Percentiles rank a stretch among this genome's conserved stretches.
These are phyloP conservation scores for Magnusiomyces magnusii DNA, from an alignment of 1,139 yeast genomes.

Conservation along the genomic window DNA sequence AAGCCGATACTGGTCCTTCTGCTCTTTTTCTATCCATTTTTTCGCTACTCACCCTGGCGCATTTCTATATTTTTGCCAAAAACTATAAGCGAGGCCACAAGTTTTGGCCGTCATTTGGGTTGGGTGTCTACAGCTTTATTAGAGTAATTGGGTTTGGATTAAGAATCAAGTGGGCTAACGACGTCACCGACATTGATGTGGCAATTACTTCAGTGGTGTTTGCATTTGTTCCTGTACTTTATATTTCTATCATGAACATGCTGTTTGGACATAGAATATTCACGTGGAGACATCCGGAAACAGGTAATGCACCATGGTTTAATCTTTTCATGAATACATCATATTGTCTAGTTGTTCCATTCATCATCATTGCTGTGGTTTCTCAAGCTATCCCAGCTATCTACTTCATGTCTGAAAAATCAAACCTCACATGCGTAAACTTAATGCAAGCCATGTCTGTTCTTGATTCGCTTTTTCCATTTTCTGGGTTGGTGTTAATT, in stretches of 20 bases:
- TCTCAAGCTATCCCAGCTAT: slow-evolving; percentile 61
- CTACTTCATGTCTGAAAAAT: slow-evolving; percentile 45
- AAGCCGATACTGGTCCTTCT: slow-evolving; percentile 61
- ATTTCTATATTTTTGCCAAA: slow-evolving; percentile 43
- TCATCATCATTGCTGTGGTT: slow-evolving; percentile 58
- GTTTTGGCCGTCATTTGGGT: slow-evolving; percentile 51
- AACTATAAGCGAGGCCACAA: slow-evolving; percentile 56
- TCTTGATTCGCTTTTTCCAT: slow-evolving; percentile 50
- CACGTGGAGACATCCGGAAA: slow-evolving; percentile 77
- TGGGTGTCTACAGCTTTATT: slow-evolving; percentile 46
- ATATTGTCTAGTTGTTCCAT: slow-evolving; percentile 49
- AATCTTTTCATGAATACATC: slow-evolving; percentile 47
- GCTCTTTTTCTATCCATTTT: slow-evolving; percentile 50
- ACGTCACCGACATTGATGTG: slow-evolving; percentile 39
- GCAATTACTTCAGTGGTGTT: slow-evolving; percentile 61
- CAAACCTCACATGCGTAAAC: slow-evolving; percentile 45
- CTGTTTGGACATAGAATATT: slow-evolving; percentile 69
- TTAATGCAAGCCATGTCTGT: slow-evolving; percentile 56
- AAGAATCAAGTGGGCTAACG: slow-evolving; percentile 52
- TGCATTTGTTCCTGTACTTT: slow-evolving; percentile 43
- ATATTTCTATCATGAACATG: slow-evolving; percentile 42
- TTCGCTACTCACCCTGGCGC: slow-evolving; percentile 42
- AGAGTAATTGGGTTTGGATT: slow-evolving; percentile 55
- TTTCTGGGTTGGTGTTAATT: slow-evolving; percentile 46
- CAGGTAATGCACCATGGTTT: slow-evolving; percentile 52